Conservation (phyloP, 495 filamentous ascomycete genomes). For the Penicillium soppii region DNA sequence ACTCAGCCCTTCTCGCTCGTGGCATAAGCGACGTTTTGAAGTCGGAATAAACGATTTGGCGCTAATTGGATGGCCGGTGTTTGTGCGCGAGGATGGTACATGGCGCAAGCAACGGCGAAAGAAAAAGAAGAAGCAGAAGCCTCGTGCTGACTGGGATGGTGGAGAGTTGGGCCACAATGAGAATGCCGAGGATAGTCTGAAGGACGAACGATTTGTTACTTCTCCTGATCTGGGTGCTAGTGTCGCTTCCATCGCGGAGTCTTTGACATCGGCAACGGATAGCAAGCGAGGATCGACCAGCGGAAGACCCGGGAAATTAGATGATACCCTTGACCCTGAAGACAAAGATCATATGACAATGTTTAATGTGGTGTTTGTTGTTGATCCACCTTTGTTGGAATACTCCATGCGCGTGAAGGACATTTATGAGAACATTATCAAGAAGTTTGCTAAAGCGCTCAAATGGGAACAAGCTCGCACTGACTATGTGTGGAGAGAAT, state of each 20-base stretch:
- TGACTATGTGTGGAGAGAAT: conserved; percentile 85
- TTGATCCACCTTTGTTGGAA: conserved; percentile 75
- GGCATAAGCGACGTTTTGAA: conserved; percentile 85
- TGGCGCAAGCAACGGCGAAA: conserved; percentile 76
- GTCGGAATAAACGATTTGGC: conserved; percentile 79
- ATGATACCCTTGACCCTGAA: conserved; percentile 48
- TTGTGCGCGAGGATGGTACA: conserved; percentile 77
- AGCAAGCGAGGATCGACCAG: conserved; percentile 40
- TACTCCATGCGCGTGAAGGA: conserved; percentile 71
- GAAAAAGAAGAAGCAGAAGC: conserved; percentile 55
- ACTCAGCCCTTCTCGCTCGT: conserved; percentile 74
- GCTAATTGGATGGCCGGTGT: conserved; percentile 85
- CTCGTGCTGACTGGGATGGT: conserved; percentile 38
- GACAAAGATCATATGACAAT: conserved; percentile 75
- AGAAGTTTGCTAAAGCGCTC: conserved; percentile 83
- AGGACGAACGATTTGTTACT: conserved; percentile 26
- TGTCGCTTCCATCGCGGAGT: conserved; percentile 30
- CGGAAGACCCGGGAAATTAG: conserved; percentile 34
- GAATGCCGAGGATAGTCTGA: conserved; percentile 37
- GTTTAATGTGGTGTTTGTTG: conserved; percentile 95
- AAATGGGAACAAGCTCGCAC: conserved; percentile 87
- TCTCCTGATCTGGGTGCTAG: conserved; percentile 31
- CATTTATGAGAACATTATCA: conserved; percentile 84
- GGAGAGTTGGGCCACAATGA: conserved; percentile 44
- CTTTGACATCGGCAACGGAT: conserved; percentile 30